phyloP scores from a whole-genome alignment of 1,284 basidiomycete genomes.

The Leccinum fallax region DNA sequence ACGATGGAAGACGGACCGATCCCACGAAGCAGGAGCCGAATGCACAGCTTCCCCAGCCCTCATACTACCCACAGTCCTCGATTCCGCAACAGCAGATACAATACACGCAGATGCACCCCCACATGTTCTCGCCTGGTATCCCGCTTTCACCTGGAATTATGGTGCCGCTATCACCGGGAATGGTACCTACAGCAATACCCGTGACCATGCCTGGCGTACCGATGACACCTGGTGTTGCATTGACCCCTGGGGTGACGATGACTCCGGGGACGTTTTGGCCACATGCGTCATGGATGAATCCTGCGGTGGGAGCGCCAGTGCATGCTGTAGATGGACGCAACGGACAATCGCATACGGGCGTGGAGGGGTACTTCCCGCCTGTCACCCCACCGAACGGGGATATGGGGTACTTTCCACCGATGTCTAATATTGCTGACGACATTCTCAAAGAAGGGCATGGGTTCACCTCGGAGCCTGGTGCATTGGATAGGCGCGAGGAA shows the following conservation, averaged over 20 bases:
- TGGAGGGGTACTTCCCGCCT: slow-evolving; percentile 49
- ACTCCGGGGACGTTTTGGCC: slow-evolving; percentile 70
- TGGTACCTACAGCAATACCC: slow-evolving; percentile 21
- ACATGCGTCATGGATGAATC: slow-evolving; percentile 61
- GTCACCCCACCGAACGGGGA: slow-evolving; percentile 31
- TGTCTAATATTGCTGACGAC: slow-evolving; percentile 46
- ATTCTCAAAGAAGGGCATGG: slow-evolving; percentile 38
- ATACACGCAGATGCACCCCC: slow-evolving; percentile 26
- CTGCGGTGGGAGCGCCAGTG: slow-evolving; percentile 71
- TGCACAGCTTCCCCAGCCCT: slow-evolving; percentile 8
- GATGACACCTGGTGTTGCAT: slow-evolving; percentile 65
- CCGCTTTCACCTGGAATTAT: slow-evolving; percentile 36
- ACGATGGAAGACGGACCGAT: slow-evolving; percentile 12
- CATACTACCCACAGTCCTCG: slow-evolving; percentile 18
- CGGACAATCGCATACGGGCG: slow-evolving; percentile 10
- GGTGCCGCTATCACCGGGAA: slow-evolving; percentile 30
- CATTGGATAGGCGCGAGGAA: slow-evolving; percentile 7
- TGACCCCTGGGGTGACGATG: slow-evolving; percentile 73
- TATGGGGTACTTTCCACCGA: slow-evolving; percentile 43
- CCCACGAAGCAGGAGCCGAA: slow-evolving; percentile 10
- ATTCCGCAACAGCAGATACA: slow-evolving; percentile 24
- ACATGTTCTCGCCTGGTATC: slow-evolving; percentile 36
- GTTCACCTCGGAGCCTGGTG: slow-evolving; percentile 5
- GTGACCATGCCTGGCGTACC: slow-evolving; percentile 32
- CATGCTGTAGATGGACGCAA: slow-evolving; percentile 22